These are phyloP conservation scores for Agrocybe praecox DNA, from an alignment of 768 basidiomycete genomes.

Conservation along the genomic window DNA sequence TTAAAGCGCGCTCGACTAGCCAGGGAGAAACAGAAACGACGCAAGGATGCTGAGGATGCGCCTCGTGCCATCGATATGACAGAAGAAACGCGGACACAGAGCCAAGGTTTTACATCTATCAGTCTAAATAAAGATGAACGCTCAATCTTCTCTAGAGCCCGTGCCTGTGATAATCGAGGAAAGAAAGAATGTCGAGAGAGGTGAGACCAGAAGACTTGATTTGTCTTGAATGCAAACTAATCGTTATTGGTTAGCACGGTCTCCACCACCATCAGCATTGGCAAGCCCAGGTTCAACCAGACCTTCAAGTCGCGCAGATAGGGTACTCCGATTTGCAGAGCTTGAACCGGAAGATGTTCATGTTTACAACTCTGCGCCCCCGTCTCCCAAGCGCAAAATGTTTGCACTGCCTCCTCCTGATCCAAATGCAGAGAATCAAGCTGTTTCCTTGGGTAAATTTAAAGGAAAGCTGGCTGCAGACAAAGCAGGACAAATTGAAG, in stretches of 20 bases:
- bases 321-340: constrained; percentile 76
- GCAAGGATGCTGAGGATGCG: background rate
- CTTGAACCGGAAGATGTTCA: constrained; percentile 74
- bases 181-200: constrained; percentile 18
- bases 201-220: constrained; percentile 6
- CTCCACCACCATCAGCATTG: constrained; percentile 44
- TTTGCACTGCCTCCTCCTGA: constrained; percentile 61
- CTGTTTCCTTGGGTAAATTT: constrained; percentile 43
- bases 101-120: constrained; percentile 8
- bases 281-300: constrained; percentile 52
- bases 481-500: background rate
- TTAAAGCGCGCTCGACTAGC: constrained; percentile 56
- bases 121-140: background rate
- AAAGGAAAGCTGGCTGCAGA: constrained; percentile 25
- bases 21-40: constrained; percentile 33
- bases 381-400: constrained; percentile 65
- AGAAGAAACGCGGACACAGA: background rate
- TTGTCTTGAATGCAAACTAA: background rate
- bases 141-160: background rate
- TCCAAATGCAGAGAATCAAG: constrained; percentile 34
- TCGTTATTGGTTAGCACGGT: constrained; percentile 4
- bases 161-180: constrained; percentile 24
- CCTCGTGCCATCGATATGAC: background rate
- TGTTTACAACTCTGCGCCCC: constrained; percentile 81
- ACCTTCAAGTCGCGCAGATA: constrained; percentile 58